Conservation (phyloP, 192 early-diverging fungal genomes). For the Backusella australiensis region DNA sequence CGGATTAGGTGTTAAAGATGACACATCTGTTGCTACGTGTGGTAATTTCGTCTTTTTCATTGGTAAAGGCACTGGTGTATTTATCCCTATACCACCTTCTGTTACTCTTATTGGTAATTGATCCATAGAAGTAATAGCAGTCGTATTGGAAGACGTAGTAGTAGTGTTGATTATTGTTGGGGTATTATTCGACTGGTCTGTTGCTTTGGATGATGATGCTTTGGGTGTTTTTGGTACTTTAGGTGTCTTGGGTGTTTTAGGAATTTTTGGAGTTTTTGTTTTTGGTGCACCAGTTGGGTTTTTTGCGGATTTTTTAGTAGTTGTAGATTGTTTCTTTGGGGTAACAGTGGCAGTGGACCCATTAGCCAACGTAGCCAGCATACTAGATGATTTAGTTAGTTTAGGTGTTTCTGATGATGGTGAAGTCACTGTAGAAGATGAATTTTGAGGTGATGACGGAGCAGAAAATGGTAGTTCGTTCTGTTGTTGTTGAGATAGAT, state of each 20-base stretch:
- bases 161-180: background rate
- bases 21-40: background rate
- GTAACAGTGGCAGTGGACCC: background rate
- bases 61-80: background rate
- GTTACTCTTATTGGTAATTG: background rate
- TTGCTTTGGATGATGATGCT: background rate
- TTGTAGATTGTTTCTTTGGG: background rate
- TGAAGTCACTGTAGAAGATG: background rate
- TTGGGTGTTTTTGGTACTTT: background rate
- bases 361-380: constrained; percentile 1
- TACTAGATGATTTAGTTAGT: background rate
- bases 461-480: background rate
- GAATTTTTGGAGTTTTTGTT: background rate
- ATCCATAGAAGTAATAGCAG: background rate
- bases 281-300: background rate
- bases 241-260: background rate
- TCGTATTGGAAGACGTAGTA: no score
- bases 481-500: background rate
- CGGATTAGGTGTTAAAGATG: background rate
- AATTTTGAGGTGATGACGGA: constrained; percentile 4
- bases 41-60: background rate
- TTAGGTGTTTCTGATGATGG: background rate
- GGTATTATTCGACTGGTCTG: background rate
- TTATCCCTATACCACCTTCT: no score
- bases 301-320: background rate